These are phyloP conservation scores for Holtermannia corniformis DNA, from an alignment of 768 basidiomycete species.

Conservation along the genomic window DNA sequence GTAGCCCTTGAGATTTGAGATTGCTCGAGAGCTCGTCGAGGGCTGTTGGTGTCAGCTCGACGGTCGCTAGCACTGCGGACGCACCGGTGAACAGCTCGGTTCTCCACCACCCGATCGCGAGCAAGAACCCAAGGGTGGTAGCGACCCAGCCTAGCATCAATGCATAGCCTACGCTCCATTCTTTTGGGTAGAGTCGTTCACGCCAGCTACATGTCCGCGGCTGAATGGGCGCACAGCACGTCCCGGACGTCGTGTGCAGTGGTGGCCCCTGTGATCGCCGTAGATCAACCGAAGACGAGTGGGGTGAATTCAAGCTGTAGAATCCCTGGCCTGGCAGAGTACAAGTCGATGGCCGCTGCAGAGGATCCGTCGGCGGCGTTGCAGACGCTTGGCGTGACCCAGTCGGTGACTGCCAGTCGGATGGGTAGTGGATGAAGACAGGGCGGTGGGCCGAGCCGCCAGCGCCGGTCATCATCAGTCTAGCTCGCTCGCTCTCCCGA, in stretches of 20 bases:
- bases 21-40: conserved; percentile 73
- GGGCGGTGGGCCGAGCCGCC: too few species aligned
- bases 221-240: background rate
- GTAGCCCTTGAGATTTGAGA: conserved; percentile 60
- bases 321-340: too few species aligned
- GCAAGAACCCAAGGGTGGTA: conserved; percentile 65
- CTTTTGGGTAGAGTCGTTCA: conserved; percentile 7
- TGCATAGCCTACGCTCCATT: conserved; percentile 18
- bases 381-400: too few species aligned
- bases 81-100: conserved; percentile 70
- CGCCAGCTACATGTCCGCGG: background rate
- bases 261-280: background rate
- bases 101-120: conserved; percentile 76
- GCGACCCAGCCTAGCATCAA: conserved; percentile 50
- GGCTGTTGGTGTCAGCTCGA: conserved; percentile 44
- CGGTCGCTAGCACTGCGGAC: conserved; percentile 32
- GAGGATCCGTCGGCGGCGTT: too few species aligned
- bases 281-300: background rate
- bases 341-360: too few species aligned
- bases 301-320: background rate
- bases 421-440: too few species aligned
- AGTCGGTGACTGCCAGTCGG: too few species aligned
- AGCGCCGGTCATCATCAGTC: too few species aligned
- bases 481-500: too few species aligned
- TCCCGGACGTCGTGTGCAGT: background rate